These are phyloP conservation scores for Theileria orientalis DNA, from an alignment of 169 alveolate species.

Conservation along the genomic window DNA sequence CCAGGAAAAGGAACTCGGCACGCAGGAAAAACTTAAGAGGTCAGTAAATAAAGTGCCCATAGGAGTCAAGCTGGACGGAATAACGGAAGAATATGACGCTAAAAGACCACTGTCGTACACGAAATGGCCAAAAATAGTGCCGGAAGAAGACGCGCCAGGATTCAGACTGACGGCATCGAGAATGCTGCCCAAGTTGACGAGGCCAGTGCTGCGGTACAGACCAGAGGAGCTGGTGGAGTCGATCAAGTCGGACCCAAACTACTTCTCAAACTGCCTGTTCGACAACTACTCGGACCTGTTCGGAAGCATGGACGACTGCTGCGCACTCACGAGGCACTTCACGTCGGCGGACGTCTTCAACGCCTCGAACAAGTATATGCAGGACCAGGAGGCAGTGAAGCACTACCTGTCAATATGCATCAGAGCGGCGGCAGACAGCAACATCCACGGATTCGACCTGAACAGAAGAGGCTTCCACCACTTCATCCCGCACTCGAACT, in stretches of 20 bases:
- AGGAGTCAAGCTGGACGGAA: slow-evolving; percentile 29
- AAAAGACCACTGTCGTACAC: slow-evolving; percentile 29
- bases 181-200: slow-evolving; percentile 45
- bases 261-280: slow-evolving; percentile 24
- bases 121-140: slow-evolving; percentile 36
- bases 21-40: not conserved
- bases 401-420: slow-evolving; percentile 20
- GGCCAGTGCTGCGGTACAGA: slow-evolving; percentile 44
- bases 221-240: slow-evolving; percentile 38
- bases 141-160: slow-evolving; percentile 1
- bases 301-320: slow-evolving; percentile 56
- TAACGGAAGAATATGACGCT: slow-evolving; percentile 23
- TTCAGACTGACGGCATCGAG: slow-evolving; percentile 23
- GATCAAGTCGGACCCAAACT: slow-evolving; percentile 20
- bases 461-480: slow-evolving; percentile 13
- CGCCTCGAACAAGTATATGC: not conserved
- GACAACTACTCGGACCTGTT: slow-evolving; percentile 44
- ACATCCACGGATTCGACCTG: slow-evolving; percentile 24
- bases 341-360: slow-evolving; percentile 26
- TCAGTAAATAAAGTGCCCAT: slow-evolving; percentile 14
- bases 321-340: slow-evolving; percentile 27
- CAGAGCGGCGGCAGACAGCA: slow-evolving; percentile 33
- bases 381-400: not conserved
- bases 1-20: not conserved
- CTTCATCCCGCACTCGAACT: slow-evolving; percentile 29